Evolutionary conservation across 148 eudicot genomes (phyloP).

Genomic region (Fagopyrum homotropicum): DNA sequence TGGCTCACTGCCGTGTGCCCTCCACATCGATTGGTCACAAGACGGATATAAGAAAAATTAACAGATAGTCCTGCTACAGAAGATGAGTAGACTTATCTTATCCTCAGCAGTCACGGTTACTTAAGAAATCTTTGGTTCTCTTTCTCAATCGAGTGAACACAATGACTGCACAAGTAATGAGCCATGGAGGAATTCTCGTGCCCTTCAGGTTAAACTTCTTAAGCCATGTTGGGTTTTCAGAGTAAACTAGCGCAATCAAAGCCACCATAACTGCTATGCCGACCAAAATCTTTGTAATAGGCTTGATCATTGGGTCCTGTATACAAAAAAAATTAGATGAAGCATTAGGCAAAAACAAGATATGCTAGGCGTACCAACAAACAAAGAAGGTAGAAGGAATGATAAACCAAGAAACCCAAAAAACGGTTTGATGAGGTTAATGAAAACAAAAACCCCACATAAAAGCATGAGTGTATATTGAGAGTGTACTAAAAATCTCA

Average conservation of each 20-base stretch:
- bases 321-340: not conserved
- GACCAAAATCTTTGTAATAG: constrained; percentile 65
- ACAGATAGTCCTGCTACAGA: no score
- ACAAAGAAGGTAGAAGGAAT: not conserved
- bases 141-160: constrained; percentile 89
- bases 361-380: not conserved
- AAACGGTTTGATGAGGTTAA: no score
- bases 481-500: no score
- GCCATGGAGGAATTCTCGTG: constrained; percentile 74
- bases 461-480: no score
- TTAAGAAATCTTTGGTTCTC: constrained; percentile 56
- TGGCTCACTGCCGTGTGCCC: no score
- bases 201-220: constrained; percentile 52
- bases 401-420: no score
- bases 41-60: no score
- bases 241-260: constrained; percentile 50
- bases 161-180: constrained; percentile 73
- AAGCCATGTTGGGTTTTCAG: constrained; percentile 63
- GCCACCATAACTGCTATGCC: constrained; percentile 51
- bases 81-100: no score
- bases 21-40: no score
- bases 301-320: constrained; percentile 80
- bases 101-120: constrained; percentile 32
- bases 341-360: no score
- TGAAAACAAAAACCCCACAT: no score